Conservation (phyloP, 2,329 filamentous ascomycete species). For the Hymenoscyphus salicellus region DNA sequence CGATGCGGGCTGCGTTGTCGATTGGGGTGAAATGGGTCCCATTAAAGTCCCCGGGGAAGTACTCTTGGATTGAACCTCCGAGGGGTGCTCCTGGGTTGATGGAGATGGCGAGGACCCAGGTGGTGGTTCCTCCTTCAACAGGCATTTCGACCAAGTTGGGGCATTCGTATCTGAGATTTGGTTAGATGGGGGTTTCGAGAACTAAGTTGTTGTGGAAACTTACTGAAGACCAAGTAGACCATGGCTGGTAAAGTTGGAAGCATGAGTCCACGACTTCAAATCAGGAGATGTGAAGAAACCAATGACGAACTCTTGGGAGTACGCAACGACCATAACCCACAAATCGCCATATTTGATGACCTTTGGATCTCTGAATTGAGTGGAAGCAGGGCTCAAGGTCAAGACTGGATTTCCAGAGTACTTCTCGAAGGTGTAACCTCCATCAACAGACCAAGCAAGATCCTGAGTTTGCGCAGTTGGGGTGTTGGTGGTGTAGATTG, state of each 20-base stretch:
- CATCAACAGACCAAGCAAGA: slow-evolving; percentile 60
- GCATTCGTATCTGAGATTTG: slow-evolving; percentile 45
- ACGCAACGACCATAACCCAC: slow-evolving; percentile 59
- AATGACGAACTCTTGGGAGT: slow-evolving; percentile 53
- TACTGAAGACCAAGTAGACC: slow-evolving; percentile 40
- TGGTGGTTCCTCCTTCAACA: slow-evolving; percentile 38
- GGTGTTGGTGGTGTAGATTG: slow-evolving; percentile 49
- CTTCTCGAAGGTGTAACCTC: slow-evolving; percentile 59
- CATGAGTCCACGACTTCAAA: slow-evolving; percentile 55
- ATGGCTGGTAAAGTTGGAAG: slow-evolving; percentile 57
- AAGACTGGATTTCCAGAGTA: slow-evolving; percentile 62
- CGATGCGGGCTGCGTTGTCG: slow-evolving; percentile 43
- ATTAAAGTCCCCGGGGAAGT: slow-evolving; percentile 59
- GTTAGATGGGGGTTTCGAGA: not conserved
- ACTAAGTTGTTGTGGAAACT: not conserved
- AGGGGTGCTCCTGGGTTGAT: slow-evolving; percentile 57
- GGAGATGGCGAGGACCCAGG: slow-evolving; percentile 48
- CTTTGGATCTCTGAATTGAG: slow-evolving; percentile 63
- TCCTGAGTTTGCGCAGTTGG: slow-evolving; percentile 50
- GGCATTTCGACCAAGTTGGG: slow-evolving; percentile 60
- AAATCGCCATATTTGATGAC: slow-evolving; percentile 55
- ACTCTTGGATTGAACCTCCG: slow-evolving; percentile 54
- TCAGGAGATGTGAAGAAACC: slow-evolving; percentile 61
- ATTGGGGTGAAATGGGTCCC: slow-evolving; percentile 56
- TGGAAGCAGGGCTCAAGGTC: slow-evolving; percentile 42